Base-by-base conservation (phyloP, 73 alveolate species). In the Diophrys sp. region DNA sequence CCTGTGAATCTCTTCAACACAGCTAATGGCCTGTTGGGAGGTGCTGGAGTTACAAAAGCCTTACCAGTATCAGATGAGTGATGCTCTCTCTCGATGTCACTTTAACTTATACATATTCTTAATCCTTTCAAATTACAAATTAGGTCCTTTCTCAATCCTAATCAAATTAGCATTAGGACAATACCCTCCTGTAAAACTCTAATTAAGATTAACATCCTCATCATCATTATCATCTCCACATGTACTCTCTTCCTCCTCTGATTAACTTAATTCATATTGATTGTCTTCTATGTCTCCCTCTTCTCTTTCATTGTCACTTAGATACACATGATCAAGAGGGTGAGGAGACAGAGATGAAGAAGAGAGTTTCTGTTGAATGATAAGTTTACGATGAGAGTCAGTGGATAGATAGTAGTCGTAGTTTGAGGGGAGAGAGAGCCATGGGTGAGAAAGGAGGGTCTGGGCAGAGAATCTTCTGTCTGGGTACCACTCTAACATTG, bases 381-480 rank as follows among this genome's bases (percentile, higher is more conserved):
- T 88, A 82, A 77, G 72, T 23, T 74, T 85, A 11, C 75, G 81
- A 70, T 75, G 85, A 57, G 84, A 92, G 33, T 87, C 71, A 29
- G 91, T 95, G 56, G 87, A 83, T 80, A 83, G 67, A 54, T 82
- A 79, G 78, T 72, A 76, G 56, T 88, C 87, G 67, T 89, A 89
- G 70, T 88, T 82, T 11, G 89, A 31, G 0, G 87, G 81, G 96
- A 91, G 89, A 14, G 86, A 78, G 29, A 96, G 73, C 99, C 99
- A 96, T 25, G 95, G 96, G 87, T 95, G 98, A 29, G 70, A 76
- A 23, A 96, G 83, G 93, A 95, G 90, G 70, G 91, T 86, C 73
- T 90, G 82, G 1, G 99, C 99, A 2, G 97, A 85, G 1, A 97
- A 93, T 76, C 99, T 84, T 77, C 93, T 95, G 1, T 89, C 86